These are phyloP conservation scores for Sporisorium graminicola DNA, from an alignment of 1,284 basidiomycete species.

Conservation along the genomic window DNA sequence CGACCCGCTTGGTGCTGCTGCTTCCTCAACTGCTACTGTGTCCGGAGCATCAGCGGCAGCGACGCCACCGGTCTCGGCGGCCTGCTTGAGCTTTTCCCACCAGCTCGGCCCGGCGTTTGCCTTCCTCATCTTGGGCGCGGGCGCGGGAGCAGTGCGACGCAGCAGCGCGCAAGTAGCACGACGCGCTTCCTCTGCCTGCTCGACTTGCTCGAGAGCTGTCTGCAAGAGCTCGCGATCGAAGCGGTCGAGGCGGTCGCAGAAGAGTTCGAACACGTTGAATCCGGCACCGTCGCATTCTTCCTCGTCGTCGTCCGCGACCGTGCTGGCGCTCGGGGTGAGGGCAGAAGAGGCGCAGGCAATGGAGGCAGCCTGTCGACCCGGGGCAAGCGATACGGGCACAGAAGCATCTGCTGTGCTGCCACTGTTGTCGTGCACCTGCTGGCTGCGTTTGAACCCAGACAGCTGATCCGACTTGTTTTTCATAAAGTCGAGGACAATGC, in stretches of 20 bases:
- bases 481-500: conserved; percentile 71
- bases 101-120: conserved; percentile 24
- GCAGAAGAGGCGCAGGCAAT: neutral
- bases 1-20: neutral
- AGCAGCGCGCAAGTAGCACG: conserved; percentile 11
- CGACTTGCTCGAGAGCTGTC: conserved; percentile 35
- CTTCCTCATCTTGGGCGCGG: conserved; percentile 5
- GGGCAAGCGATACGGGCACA: conserved; percentile 5
- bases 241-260: conserved; percentile 44
- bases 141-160: conserved; percentile 8
- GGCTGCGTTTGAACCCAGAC: conserved; percentile 70
- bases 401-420: neutral
- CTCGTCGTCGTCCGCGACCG: conserved; percentile 33
- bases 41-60: neutral
- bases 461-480: conserved; percentile 70
- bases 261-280: conserved; percentile 48
- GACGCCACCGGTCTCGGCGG: neutral
- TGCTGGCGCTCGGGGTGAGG: neutral
- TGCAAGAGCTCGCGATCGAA: conserved; percentile 44
- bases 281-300: conserved; percentile 50
- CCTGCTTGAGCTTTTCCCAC: conserved; percentile 45
- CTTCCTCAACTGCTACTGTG: neutral
- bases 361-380: conserved; percentile 30
- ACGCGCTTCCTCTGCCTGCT: conserved; percentile 22
- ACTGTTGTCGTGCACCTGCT: conserved; percentile 16